Evolutionary conservation across 176 grass and related monocot genomes (phyloP), one percentile per base, ranked within the genome.

Genomic region (Eragrostis nindensis): DNA sequence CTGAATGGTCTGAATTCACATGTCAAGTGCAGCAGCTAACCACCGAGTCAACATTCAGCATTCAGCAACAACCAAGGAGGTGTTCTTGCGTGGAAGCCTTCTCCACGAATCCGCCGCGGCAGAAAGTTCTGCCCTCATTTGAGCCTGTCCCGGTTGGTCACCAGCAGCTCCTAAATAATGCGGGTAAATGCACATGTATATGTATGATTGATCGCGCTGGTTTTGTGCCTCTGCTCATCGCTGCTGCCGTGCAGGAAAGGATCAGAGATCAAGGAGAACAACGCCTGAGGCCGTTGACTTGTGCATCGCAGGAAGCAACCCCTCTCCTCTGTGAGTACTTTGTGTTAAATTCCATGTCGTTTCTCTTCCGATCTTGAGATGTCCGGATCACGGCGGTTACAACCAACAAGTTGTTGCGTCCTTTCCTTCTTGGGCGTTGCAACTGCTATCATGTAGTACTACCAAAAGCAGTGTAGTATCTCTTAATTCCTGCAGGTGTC

Each of bases 301-400:
- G 14, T 13, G 2, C 41, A 39, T 27, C 11, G 26, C 6, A 3
- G 11, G 24, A 45, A 25, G 66, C 79, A 47, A 57, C 64, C 7
- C 41, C 21, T 36, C 62, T 5, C 30, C 74, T 5, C 83, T 18
- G 66, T 87, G 67, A 78, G 74, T 87, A 56, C 5, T 66, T 8
- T 8, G 2, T 27, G 15, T 8, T 30, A 16, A n/a, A 43, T 9
- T 27, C 53, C 56, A 30, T 65, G 47, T 67, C 39, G 19, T 46
- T 27, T 48, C 24, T 75, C 39, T 26, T 11, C n/a, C 41, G 0
- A 30, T 41, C 60, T 22, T 27, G 11, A 21, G 7, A 22, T 52
- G 70, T 66, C 46, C 45, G 18, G 62, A 44, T 66, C 46, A n/a
- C 5, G 52, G 52, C 50, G 5, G 78, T 70, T 80, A 15, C 78